A percentile compares a stretch with the other conserved stretches of the same genome.
phyloP scores from a whole-genome alignment of 768 basidiomycete species.

The Tricholoma furcatifolium region DNA sequence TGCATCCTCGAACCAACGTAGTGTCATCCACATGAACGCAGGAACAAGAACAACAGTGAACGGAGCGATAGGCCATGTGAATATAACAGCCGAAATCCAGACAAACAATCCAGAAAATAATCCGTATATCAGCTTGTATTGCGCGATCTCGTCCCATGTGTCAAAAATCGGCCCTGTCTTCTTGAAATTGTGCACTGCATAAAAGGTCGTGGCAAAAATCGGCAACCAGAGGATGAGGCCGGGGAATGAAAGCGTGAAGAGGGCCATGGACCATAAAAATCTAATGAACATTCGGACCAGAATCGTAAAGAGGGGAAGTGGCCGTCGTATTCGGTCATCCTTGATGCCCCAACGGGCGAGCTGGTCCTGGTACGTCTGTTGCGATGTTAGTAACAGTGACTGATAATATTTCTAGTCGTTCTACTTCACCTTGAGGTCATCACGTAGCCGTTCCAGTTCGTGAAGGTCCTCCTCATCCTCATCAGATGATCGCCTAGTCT shows the following conservation, averaged over 20 bases:
- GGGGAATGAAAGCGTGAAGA: slow-evolving; percentile 67
- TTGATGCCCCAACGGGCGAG: slow-evolving; percentile 70
- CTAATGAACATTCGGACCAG: slow-evolving; percentile 66
- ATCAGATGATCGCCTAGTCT: slow-evolving; percentile 23
- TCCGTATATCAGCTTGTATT: slow-evolving; percentile 86
- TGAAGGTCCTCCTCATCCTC: slow-evolving; percentile 24
- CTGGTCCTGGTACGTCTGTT: slow-evolving; percentile 71
- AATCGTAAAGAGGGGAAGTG: slow-evolving; percentile 53
- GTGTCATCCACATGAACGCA: slow-evolving; percentile 82
- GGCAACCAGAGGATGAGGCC: slow-evolving; percentile 85
- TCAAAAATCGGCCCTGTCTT: slow-evolving; percentile 81
- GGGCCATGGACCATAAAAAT: slow-evolving; percentile 56
- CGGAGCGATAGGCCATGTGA: slow-evolving; percentile 62
- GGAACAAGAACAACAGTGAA: slow-evolving; percentile 65
- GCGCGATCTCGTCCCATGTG: slow-evolving; percentile 88
- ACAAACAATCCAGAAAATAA: slow-evolving; percentile 71
- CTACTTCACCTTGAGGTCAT: slow-evolving; percentile 58
- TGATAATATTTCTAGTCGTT: background rate
- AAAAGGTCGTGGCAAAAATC: slow-evolving; percentile 67
- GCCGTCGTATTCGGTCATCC: slow-evolving; percentile 80
- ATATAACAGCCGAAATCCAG: slow-evolving; percentile 50
- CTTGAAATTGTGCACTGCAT: slow-evolving; percentile 74
- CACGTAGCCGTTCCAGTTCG: slow-evolving; percentile 33
- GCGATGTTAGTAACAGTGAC: background rate
- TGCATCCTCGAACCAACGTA: slow-evolving; percentile 87